phyloP scores from a whole-genome alignment of 169 alveolate genomes.

The Babesia bovis region DNA sequence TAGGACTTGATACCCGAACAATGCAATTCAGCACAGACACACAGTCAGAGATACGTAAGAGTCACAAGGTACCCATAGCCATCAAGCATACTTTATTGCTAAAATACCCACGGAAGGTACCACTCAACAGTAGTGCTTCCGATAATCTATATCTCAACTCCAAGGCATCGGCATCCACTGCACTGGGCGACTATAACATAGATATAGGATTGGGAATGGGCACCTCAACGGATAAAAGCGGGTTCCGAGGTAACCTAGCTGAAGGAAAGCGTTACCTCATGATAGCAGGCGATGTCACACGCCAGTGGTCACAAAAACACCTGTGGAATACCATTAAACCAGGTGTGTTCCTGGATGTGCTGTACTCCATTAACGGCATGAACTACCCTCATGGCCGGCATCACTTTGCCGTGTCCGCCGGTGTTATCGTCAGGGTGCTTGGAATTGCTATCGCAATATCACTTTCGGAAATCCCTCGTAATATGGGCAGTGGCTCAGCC shows the following conservation, averaged over 20 bases:
- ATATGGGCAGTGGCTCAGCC: conserved; percentile 9
- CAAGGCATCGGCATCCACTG: not conserved
- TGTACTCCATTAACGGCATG: not conserved
- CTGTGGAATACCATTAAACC: conserved; percentile 6
- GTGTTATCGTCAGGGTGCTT: conserved; percentile 21
- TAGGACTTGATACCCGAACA: conserved; percentile 1
- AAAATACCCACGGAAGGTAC: not conserved
- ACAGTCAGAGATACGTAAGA: not conserved
- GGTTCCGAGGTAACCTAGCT: conserved; percentile 12
- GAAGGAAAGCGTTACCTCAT: not conserved
- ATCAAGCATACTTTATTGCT: no score
- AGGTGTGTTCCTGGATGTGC: conserved; percentile 12
- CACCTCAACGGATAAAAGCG: not conserved
- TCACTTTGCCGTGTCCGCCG: conserved; percentile 4
- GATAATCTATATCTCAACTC: not conserved
- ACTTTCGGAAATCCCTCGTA: conserved; percentile 23
- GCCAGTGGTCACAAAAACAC: not conserved
- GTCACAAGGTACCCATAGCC: not conserved
- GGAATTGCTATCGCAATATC: conserved; percentile 22
- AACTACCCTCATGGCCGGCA: not conserved
- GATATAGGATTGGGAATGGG: conserved; percentile 2
- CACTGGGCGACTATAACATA: not conserved
- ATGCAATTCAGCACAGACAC: not conserved
- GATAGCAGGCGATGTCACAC: conserved; percentile 18
- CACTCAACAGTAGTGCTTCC: not conserved